Conservation (phyloP, 2,329 filamentous ascomycete genomes). For the Aspergillus ibericus region DNA sequence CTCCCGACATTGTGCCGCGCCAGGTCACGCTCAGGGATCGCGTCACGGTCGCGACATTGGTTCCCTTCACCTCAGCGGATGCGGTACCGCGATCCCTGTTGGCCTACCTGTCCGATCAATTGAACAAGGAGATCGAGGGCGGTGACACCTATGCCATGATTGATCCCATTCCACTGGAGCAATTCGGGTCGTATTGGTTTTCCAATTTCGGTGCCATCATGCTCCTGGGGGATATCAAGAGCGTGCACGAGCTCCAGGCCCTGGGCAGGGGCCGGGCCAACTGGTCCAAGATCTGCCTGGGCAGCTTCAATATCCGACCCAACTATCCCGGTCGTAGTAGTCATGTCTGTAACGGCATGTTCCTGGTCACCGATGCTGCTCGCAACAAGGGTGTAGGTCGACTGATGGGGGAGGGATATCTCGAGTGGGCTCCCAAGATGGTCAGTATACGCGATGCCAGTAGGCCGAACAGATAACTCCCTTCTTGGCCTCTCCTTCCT, state of each 20-base stretch:
- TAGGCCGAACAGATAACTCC: neutral
- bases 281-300: slow-evolving; percentile 79
- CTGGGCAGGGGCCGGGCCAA: slow-evolving; percentile 60
- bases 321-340: slow-evolving; percentile 90
- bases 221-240: slow-evolving; percentile 73
- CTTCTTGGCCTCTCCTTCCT: neutral
- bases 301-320: slow-evolving; percentile 91
- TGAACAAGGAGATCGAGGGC: slow-evolving; percentile 88
- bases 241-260: slow-evolving; percentile 54
- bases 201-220: slow-evolving; percentile 87
- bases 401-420: slow-evolving; percentile 73
- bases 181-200: slow-evolving; percentile 85
- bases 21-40: slow-evolving; percentile 82
- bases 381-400: slow-evolving; percentile 73
- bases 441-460: slow-evolving; percentile 33
- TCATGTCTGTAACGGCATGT: slow-evolving; percentile 78
- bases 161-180: slow-evolving; percentile 69
- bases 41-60: slow-evolving; percentile 77
- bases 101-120: slow-evolving; percentile 75
- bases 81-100: slow-evolving; percentile 76
- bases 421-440: slow-evolving; percentile 72
- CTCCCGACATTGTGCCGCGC: slow-evolving; percentile 67
- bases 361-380: slow-evolving; percentile 71
- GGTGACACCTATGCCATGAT: slow-evolving; percentile 91
- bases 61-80: slow-evolving; percentile 75